Base-by-base conservation (phyloP, 192 early-diverging fungal genomes). In the Backusella luteola region DNA sequence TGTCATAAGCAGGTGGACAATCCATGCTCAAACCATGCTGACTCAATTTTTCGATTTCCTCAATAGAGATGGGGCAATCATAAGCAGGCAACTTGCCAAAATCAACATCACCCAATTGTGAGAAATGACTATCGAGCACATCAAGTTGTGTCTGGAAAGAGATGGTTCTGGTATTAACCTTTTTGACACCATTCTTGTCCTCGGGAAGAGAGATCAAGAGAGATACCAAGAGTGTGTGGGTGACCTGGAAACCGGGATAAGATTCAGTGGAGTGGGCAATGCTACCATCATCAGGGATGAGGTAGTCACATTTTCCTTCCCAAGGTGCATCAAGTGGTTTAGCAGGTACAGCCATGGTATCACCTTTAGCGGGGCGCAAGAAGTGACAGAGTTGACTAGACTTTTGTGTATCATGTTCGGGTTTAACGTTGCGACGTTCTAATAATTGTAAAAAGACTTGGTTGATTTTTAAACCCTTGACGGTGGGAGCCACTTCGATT, bases 381-480 rank as follows among this genome's bases (percentile, higher is more conserved):
- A 72, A 53, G 14, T 72, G 39, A 5, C 71, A 72, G 3, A 42
- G 42, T 14, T 72, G 71, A 4, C 39, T 72, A 14, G 71, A 29
- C n/a, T 72, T 72, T 21, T 32, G 29, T 6, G 23, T 53, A 17
- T 72, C 39, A n/a, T 72, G 17, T 32, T 53, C 29, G 9, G 23
- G 38, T 36, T n/a, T 34, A 6, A 72, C 29, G 29, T 12, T 29
- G 19, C 71, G 71, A 8, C 71, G 71, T 53, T 72, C 71, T 14
- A 72, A 52, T 72, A 72, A 34, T 8, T 72, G 71, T 34, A 72
- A 72, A n/a, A 52, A 72, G 15, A 72, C 71, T 44, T 72, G 41
- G 11, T 72, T 72, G n/a, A 72, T 42, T 34, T n/a, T 44, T 9
- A 72, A n/a, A 4, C 34, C 46, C n/a, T 38, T n/a, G 6, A 72